phyloP scores from a whole-genome alignment of 2,329 filamentous ascomycete species.

The Talaromyces verruculosus region DNA sequence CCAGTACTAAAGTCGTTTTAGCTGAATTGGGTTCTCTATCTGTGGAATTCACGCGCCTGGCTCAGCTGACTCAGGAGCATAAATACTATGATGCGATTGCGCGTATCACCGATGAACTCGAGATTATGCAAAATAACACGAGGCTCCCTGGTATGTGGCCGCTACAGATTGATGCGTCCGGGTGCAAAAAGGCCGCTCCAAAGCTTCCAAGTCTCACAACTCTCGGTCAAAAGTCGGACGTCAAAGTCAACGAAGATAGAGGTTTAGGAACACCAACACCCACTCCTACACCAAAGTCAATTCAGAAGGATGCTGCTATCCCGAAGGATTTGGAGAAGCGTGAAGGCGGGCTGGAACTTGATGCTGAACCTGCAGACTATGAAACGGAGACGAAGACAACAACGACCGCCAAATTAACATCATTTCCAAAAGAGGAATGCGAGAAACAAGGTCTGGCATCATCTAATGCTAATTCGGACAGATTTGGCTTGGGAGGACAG shows the following conservation, averaged over 20 bases:
- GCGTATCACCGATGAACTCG: slow-evolving; percentile 76
- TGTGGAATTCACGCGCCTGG: slow-evolving; percentile 85
- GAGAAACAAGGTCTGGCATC: slow-evolving; percentile 42
- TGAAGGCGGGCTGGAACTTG: slow-evolving; percentile 27
- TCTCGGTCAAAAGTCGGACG: slow-evolving; percentile 25
- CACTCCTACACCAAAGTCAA: slow-evolving; percentile 7
- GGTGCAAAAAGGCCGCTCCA: slow-evolving; percentile 58
- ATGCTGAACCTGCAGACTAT: slow-evolving; percentile 33
- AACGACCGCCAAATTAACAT: slow-evolving; percentile 9
- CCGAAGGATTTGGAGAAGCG: slow-evolving; percentile 28
- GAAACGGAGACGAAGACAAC: slow-evolving; percentile 21
- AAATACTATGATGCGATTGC: slow-evolving; percentile 90
- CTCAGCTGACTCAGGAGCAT: slow-evolving; percentile 76
- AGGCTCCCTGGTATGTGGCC: slow-evolving; percentile 79
- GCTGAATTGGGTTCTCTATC: slow-evolving; percentile 75
- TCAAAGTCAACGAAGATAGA: slow-evolving; percentile 8
- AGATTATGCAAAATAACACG: slow-evolving; percentile 70
- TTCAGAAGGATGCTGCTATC: background rate
- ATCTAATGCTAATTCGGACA: slow-evolving; percentile 36
- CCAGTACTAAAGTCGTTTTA: slow-evolving; percentile 57
- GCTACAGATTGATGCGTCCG: slow-evolving; percentile 71
- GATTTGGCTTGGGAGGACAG: slow-evolving; percentile 46
- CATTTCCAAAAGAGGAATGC: slow-evolving; percentile 32
- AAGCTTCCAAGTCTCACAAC: slow-evolving; percentile 24
- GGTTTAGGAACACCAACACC: background rate